Evolutionary conservation across 176 grass and related monocot genomes (phyloP), one percentile per base, ranked within the genome.

Genomic region (Ananas comosus): DNA sequence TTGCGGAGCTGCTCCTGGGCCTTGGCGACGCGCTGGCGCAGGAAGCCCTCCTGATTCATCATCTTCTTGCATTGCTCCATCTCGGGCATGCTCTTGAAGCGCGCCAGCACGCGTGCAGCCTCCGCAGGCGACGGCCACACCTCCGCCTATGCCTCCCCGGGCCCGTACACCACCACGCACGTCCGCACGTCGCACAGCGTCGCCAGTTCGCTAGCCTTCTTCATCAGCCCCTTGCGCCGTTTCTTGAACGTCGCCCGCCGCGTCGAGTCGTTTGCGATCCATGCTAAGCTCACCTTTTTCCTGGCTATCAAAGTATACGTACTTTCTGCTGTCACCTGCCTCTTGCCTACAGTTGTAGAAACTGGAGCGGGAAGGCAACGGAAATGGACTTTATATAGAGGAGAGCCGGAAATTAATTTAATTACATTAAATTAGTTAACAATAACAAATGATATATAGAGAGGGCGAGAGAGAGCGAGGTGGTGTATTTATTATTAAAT

Each of bases 11-110:
- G 76, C 70, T 82, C 76, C 51, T 17, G 8, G 2, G 80, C 24
- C 70, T 83, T 88, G 12, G 18, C 51, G 1, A 76, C 13, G 49
- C 83, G 73, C 66, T 83, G 50, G 12, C 10, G 51, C 18, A 85
- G 66, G 66, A 80, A 77, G 4, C 24, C 73, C 50, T 76, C 85
- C 7, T 67, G 78, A 63, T 88, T 69, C 48, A 85, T 70, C 82
- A 73, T 86, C 47, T 83, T 85, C 53, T 72, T 77, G 69, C 67
- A 64, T 12, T 67, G 79, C 22, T 92, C 73, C 1, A 69, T 19
- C 69, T 83, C 79, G 0, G 77, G 76, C 80, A 81, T 65, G 14
- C 67, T 33, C 76, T n/a, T 65, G 71, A 92, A 79, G 0, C 73
- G 79, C 0, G 48, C 13, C 0, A 88, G 42, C 0, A 83, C 23